A percentile compares a stretch with the other conserved stretches of the same genome.
phyloP scores from a whole-genome alignment of 2,329 filamentous ascomycete genomes.

The Fusarium nematophilum region DNA sequence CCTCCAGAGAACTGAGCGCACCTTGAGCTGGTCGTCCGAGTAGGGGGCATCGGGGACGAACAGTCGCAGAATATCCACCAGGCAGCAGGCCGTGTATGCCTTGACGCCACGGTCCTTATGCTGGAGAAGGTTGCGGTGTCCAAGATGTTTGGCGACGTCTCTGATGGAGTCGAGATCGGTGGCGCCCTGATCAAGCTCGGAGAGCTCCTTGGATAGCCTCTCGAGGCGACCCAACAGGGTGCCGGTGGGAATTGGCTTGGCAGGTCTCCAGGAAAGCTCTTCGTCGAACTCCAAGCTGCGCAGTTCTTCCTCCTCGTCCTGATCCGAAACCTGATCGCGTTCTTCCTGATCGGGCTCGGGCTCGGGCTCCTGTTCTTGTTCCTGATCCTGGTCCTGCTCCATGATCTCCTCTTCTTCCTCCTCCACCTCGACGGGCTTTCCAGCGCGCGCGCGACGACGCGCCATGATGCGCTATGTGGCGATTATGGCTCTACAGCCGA shows the following conservation, averaged over 20 bases:
- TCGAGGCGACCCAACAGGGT: conserved; percentile 86
- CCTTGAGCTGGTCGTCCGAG: conserved; percentile 89
- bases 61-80: conserved; percentile 92
- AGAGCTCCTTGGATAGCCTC: conserved; percentile 82
- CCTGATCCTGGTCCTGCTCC: conserved; percentile 41
- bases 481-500: conserved; percentile 2
- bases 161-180: conserved; percentile 85
- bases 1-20: conserved; percentile 49
- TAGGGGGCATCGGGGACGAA: conserved; percentile 97
- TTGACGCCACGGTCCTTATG: conserved; percentile 96
- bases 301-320: conserved; percentile 44
- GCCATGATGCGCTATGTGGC: conserved; percentile 47
- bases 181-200: conserved; percentile 87
- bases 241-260: conserved; percentile 85
- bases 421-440: conserved; percentile 46
- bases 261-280: conserved; percentile 89
- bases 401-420: conserved; percentile 41
- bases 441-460: conserved; percentile 51
- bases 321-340: conserved; percentile 30
- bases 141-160: conserved; percentile 86
- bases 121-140: conserved; percentile 80
- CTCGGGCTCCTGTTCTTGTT: conserved; percentile 3
- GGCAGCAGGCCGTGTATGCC: conserved; percentile 87
- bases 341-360: conserved; percentile 29
- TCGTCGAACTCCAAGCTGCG: conserved; percentile 80